A percentile compares a stretch with the other conserved stretches of the same genome.
Conservation (phyloP, 2,329 filamentous ascomycete genomes). For the Zasmidium citrigriseum region DNA sequence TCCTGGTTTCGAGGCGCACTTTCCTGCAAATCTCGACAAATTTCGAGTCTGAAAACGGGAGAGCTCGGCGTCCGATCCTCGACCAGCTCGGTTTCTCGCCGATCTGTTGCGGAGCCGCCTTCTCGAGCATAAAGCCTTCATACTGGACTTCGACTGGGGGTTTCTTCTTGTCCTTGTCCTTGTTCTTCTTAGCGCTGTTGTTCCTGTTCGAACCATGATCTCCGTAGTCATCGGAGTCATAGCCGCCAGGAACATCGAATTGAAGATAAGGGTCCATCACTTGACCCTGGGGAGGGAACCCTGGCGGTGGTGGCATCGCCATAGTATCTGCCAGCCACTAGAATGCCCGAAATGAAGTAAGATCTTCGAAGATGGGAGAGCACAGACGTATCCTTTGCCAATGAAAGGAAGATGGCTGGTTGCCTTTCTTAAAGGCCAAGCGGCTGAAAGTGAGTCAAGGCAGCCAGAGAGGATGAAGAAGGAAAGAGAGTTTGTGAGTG, state of each 20-base stretch:
- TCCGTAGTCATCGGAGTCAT: neutral
- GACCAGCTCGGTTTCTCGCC: slow-evolving; percentile 9
- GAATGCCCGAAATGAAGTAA: neutral
- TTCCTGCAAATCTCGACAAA: slow-evolving; percentile 7
- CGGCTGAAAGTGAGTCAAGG: slow-evolving; percentile 1
- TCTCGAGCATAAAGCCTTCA: slow-evolving; percentile 8
- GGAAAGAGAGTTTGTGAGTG: neutral
- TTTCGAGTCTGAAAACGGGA: slow-evolving; percentile 4
- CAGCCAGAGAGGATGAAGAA: neutral
- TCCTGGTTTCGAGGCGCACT: neutral
- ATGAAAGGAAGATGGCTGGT: slow-evolving; percentile 1
- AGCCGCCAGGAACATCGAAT: slow-evolving; percentile 4
- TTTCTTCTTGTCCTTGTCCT: slow-evolving; percentile 1
- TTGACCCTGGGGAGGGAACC: neutral
- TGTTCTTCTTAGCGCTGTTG: slow-evolving; percentile 2
- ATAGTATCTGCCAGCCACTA: neutral
- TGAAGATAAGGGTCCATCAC: neutral
- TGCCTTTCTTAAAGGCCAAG: neutral
- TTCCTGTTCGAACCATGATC: neutral
- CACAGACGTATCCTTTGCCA: neutral
- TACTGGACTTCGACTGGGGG: neutral
- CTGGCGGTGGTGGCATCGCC: slow-evolving; percentile 1
- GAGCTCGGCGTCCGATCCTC: neutral
- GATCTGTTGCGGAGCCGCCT: neutral
- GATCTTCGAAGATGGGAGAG: neutral